phyloP scores from a whole-genome alignment of 306 rosid genomes.

The Lablab purpureus region DNA sequence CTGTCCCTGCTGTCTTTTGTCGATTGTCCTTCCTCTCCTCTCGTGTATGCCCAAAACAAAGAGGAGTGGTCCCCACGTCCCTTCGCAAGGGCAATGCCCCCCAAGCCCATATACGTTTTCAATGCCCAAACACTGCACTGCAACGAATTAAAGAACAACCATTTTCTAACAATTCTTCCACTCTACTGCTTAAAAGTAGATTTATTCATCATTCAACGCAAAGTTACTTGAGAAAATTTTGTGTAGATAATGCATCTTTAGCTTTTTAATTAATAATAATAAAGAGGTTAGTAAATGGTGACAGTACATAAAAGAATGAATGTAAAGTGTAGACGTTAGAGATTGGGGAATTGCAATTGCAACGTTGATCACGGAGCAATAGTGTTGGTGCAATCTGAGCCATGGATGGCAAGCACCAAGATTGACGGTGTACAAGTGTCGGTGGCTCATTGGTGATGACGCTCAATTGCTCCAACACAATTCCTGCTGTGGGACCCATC shows the following conservation, averaged over 20 bases:
- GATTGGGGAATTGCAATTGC: conserved; percentile 9
- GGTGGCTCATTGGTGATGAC: conserved; percentile 45
- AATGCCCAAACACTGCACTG: conserved; percentile 39
- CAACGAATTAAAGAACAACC: neutral
- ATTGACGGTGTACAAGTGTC: conserved; percentile 52
- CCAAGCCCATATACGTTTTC: neutral
- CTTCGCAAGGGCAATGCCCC: conserved; percentile 22
- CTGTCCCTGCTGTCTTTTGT: conserved; percentile 34
- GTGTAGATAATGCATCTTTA: neutral
- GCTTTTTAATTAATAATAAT: neutral
- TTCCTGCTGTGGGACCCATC: conserved; percentile 37
- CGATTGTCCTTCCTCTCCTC: conserved; percentile 22
- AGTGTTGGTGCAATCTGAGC: conserved; percentile 25
- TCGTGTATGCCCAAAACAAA: conserved; percentile 25
- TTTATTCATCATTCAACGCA: neutral
- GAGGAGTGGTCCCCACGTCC: conserved; percentile 36
- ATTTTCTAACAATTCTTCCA: too few relatives aligned
- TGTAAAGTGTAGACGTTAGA: neutral
- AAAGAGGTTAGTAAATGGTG: neutral
- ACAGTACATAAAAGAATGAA: neutral
- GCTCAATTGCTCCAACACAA: conserved; percentile 18
- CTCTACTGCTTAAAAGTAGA: too few relatives aligned
- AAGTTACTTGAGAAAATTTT: too few relatives aligned
- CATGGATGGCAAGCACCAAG: conserved; percentile 47
- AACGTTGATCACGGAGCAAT: conserved; percentile 71